These are phyloP conservation scores for Populus hybrid DNA, from an alignment of 441 rosid species.

Conservation along the genomic window DNA sequence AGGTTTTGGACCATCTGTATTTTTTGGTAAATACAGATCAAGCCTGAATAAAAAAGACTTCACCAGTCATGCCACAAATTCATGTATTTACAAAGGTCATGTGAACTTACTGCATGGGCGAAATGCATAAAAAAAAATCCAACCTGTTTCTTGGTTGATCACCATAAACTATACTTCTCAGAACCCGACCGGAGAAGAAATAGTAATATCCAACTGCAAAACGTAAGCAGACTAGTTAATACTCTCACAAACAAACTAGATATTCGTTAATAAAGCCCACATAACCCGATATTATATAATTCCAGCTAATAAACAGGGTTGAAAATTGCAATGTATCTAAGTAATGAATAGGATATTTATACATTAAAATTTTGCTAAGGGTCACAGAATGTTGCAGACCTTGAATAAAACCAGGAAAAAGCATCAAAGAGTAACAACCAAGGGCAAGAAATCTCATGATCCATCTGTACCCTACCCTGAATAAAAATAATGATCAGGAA, in stretches of 20 bases:
- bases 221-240: slow-evolving; percentile 28
- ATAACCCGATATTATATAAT: background rate
- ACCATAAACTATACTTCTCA: slow-evolving; percentile 79
- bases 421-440: slow-evolving; percentile 78
- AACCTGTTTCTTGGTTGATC: slow-evolving; percentile 96
- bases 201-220: slow-evolving; percentile 89
- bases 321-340: background rate
- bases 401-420: slow-evolving; percentile 96
- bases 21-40: slow-evolving; percentile 84
- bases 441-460: slow-evolving; percentile 82
- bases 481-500: slow-evolving; percentile 43
- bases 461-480: slow-evolving; percentile 99
- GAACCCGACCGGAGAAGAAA: slow-evolving; percentile 73
- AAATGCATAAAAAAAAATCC: slow-evolving; percentile 7
- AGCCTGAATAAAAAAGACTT: slow-evolving; percentile 51
- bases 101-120: background rate
- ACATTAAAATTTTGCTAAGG: background rate
- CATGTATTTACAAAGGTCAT: slow-evolving; percentile 10
- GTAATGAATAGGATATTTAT: background rate
- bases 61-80: slow-evolving; percentile 9
- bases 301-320: background rate
- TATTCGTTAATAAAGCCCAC: slow-evolving; percentile 2
- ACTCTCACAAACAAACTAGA: slow-evolving; percentile 1
- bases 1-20: slow-evolving; percentile 65
- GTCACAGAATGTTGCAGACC: slow-evolving; percentile 36